Conservation (phyloP, 2,329 filamentous ascomycete species). For the Raffaelea arxii region DNA sequence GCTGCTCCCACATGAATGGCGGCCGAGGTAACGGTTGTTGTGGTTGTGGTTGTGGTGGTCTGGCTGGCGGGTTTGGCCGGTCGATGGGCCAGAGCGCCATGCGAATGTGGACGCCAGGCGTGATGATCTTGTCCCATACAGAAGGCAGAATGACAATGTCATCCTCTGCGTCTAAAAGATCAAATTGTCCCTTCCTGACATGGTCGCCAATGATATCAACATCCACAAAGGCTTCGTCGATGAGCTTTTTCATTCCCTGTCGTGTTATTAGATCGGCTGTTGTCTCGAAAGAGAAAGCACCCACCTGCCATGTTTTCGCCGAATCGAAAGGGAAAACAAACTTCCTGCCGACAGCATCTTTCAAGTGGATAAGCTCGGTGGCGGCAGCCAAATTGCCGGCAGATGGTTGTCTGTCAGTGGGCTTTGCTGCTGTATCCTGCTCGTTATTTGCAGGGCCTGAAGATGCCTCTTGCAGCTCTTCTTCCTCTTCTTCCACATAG, state of each 20-base stretch:
- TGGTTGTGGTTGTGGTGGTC: neutral
- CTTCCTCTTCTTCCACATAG: too few species aligned
- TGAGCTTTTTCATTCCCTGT: neutral
- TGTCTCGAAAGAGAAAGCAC: too few species aligned
- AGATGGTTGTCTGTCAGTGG: too few species aligned
- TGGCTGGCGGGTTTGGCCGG: neutral
- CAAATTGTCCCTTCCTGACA: neutral
- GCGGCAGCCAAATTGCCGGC: too few species aligned
- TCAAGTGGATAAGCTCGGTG: neutral
- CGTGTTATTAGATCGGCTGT: neutral
- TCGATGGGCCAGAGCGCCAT: neutral
- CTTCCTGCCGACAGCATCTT: neutral
- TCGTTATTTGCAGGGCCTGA: too few species aligned
- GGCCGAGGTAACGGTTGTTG: neutral
- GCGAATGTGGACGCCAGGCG: neutral
- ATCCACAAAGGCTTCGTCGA: neutral
- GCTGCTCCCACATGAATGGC: neutral
- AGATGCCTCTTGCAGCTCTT: too few species aligned
- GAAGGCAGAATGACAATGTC: neutral
- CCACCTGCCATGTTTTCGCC: neutral
- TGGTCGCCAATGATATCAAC: neutral
- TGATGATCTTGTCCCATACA: neutral
- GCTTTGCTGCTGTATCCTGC: too few species aligned
- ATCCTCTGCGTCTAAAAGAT: neutral
- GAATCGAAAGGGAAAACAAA: neutral